These are phyloP conservation scores for Euphorbia peplus DNA, from an alignment of 345 rosid species.

Conservation along the genomic window DNA sequence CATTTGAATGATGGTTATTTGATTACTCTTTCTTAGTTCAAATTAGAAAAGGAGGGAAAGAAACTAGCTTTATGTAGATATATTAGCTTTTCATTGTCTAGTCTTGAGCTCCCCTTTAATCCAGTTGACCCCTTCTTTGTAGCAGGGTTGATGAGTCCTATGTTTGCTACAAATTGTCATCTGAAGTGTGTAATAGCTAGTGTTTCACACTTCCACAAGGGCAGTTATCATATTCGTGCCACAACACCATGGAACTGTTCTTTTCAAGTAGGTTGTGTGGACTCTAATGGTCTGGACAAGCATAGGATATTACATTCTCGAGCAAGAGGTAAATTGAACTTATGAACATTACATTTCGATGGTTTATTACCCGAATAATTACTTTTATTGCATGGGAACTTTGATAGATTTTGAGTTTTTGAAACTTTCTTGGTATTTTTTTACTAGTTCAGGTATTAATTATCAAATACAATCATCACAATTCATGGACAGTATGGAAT, in stretches of 20 bases:
- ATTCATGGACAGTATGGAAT: constrained; percentile 33
- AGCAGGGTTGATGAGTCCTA: constrained; percentile 37
- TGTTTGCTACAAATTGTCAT: constrained; percentile 22
- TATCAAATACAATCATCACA: constrained; percentile 37
- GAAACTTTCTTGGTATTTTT: constrained; percentile 14
- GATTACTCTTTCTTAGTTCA: neutral
- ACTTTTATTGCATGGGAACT: neutral
- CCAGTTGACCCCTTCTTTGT: neutral
- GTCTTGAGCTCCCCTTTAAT: neutral
- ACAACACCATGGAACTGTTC: constrained; percentile 23
- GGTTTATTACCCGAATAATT: neutral
- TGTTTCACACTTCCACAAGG: constrained; percentile 31
- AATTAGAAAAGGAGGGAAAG: neutral
- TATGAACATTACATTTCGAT: neutral
- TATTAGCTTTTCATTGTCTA: neutral
- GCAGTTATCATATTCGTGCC: constrained; percentile 18
- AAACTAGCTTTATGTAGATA: neutral
- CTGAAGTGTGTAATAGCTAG: constrained; percentile 32
- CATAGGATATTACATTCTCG: constrained; percentile 6
- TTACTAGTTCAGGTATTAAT: constrained; percentile 40
- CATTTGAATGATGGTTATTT: neutral
- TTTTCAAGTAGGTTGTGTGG: constrained; percentile 15
- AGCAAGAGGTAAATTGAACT: constrained; percentile 16
- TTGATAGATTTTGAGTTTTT: constrained; percentile 9
- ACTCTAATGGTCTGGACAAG: constrained; percentile 7